Evolutionary conservation across 768 basidiomycete species (phyloP).

Genomic region (Clathrus columnatus): DNA sequence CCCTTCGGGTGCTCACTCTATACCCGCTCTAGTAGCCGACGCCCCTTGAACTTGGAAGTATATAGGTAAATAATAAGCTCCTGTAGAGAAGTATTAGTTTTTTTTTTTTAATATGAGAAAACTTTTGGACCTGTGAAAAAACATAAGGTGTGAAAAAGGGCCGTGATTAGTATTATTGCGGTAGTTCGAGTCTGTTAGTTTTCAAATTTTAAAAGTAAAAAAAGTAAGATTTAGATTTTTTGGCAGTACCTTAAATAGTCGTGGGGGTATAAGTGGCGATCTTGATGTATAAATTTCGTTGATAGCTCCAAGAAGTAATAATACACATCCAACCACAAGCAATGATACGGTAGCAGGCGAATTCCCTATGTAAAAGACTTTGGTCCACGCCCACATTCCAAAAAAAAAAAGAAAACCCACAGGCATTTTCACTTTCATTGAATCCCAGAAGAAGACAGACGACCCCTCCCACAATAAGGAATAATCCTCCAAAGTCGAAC

Average conservation of each 20-base stretch:
- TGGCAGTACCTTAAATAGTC: conserved; percentile 55
- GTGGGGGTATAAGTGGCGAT: conserved; percentile 65
- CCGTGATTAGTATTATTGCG: conserved; percentile 43
- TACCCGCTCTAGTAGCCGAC: conserved; percentile 25
- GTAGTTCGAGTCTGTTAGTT: conserved; percentile 60
- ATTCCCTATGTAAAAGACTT: conserved; percentile 38
- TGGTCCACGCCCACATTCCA: neutral
- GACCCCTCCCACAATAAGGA: conserved; percentile 55
- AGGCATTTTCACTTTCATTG: conserved; percentile 57
- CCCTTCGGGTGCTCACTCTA: conserved; percentile 20
- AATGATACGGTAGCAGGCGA: conserved; percentile 51
- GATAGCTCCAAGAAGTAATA: conserved; percentile 42
- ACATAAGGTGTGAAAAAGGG: conserved; percentile 53
- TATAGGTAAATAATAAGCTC: conserved; percentile 30
- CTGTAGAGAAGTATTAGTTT: conserved; percentile 2
- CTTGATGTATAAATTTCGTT: conserved; percentile 56
- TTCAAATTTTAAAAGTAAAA: neutral
- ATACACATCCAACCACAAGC: conserved; percentile 45
- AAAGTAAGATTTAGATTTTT: neutral
- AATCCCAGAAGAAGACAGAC: conserved; percentile 65
- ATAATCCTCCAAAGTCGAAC: conserved; percentile 66
- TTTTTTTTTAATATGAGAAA: no score
- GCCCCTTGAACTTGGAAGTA: conserved; percentile 36
- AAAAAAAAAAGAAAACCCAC: conserved; percentile 30
- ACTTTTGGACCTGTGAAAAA: conserved; percentile 59